Base-by-base conservation (phyloP, 2,329 filamentous ascomycete genomes). In the Corniculantispora saksenae region DNA sequence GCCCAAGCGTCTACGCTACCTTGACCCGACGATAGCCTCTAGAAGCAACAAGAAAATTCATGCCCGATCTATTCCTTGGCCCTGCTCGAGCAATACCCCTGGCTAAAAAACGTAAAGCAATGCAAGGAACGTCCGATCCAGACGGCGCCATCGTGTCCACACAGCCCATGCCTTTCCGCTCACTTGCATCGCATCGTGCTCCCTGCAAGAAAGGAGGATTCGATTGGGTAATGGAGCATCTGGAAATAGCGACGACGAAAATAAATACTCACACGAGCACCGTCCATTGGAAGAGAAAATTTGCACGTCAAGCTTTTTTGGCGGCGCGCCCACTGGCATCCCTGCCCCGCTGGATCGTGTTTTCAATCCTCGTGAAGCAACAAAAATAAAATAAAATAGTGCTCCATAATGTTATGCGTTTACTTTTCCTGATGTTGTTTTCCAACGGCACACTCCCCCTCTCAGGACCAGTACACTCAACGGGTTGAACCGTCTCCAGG, bases 131-230 rank as follows among this genome's bases (percentile, higher is more conserved):
- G 27, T 50, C 57, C n/a, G 45, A 50, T 50, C 57, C 19, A 23
- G 45, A 60, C 45, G 45, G 57, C 45, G 27, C 57, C 47, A 61
- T 61, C 58, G 58, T 21, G 29, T 61, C 58, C 58, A 61, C 58
- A 51, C n/a, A 40, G 53, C 47, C 47, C n/a, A n/a, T n/a, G 43
- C 25, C 43, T 19, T 40, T 21, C 29, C 8, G 19, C n/a, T 54
- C 45, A 48, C n/a, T 5, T 7, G 55, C 23, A 45, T 45, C 38
- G 23, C 13, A 25, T 43, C 54, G 27, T 27, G 45, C 21, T 48
- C 19, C 45, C 45, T 23, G 45, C 25, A 3, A n/a, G n/a, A n/a
- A 3, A 35, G 51, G 51, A 40, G 29, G 29, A 55, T 17, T 23
- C 21, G 29, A 15, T 43, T 45, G 23, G 54, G 38, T 55, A 55